These are phyloP conservation scores for Trichoderma guizhouense DNA, from an alignment of 2,329 filamentous ascomycete genomes.

Conservation along the genomic window DNA sequence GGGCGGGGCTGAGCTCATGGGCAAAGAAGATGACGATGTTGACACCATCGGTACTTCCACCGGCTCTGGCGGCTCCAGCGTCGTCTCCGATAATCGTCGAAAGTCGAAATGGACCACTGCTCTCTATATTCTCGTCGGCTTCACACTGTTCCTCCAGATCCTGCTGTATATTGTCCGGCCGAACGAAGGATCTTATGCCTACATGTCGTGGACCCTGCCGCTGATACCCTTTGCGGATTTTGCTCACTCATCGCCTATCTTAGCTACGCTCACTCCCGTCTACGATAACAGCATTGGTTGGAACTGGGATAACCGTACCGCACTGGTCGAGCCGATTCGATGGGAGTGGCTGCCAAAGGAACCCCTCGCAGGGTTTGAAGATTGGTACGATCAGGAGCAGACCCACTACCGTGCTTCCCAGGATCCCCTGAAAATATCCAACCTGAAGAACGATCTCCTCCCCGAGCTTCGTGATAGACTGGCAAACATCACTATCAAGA, in stretches of 20 bases:
- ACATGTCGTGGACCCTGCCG: slow-evolving; percentile 34
- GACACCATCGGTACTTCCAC: neutral
- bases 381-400: slow-evolving; percentile 28
- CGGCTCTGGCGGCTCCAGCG: neutral
- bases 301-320: slow-evolving; percentile 30
- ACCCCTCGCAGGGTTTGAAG: slow-evolving; percentile 24
- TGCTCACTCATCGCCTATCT: slow-evolving; percentile 26
- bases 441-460: slow-evolving; percentile 34
- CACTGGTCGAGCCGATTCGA: slow-evolving; percentile 24
- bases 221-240: slow-evolving; percentile 34
- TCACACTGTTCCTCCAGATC: slow-evolving; percentile 23
- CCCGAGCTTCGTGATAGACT: slow-evolving; percentile 27
- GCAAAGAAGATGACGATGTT: slow-evolving; percentile 18
- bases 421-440: slow-evolving; percentile 40
- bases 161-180: slow-evolving; percentile 26
- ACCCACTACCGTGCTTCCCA: slow-evolving; percentile 33
- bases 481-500: slow-evolving; percentile 35
- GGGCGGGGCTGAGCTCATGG: slow-evolving; percentile 13
- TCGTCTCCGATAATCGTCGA: neutral
- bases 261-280: slow-evolving; percentile 26
- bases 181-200: slow-evolving; percentile 29
- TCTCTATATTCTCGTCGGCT: slow-evolving; percentile 18
- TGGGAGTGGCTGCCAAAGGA: slow-evolving; percentile 31
- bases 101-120: slow-evolving; percentile 3
- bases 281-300: slow-evolving; percentile 25